A percentile compares a stretch with the other conserved stretches of the same genome.
Conservation (phyloP, 345 rosid species). For the Hibiscus tridactylites region DNA sequence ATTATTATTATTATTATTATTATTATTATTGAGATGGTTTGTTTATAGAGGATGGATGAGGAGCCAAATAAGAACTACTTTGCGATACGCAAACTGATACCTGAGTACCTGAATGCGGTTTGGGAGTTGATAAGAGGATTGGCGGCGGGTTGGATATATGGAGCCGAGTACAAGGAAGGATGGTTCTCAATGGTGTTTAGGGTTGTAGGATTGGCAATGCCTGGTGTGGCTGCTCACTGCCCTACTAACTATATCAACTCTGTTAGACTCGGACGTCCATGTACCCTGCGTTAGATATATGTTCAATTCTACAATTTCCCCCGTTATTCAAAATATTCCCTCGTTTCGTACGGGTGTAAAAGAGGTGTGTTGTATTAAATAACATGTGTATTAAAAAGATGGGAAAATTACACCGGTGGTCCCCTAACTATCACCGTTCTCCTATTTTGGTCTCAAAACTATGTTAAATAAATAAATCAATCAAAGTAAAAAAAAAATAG, state of each 20-base stretch:
- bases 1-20: not conserved
- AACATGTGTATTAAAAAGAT: no score
- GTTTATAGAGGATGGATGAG: slow-evolving; percentile 45
- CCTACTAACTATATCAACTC: slow-evolving; percentile 64
- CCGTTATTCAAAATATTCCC: no score
- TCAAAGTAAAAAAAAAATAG: no score
- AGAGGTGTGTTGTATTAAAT: no score
- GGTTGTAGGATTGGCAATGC: slow-evolving; percentile 49
- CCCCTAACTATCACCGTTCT: no score
- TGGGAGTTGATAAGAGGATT: slow-evolving; percentile 75
- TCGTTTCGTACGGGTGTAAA: no score
- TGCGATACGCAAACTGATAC: slow-evolving; percentile 30
- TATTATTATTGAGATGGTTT: not conserved
- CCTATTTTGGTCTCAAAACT: no score
- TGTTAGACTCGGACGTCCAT: slow-evolving; percentile 46
- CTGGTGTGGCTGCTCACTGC: slow-evolving; percentile 64
- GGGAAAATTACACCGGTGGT: no score
- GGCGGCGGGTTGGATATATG: slow-evolving; percentile 36
- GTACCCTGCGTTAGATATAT: no score
- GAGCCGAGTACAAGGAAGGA: slow-evolving; percentile 61
- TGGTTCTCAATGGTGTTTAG: slow-evolving; percentile 54
- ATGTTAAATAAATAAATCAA: no score
- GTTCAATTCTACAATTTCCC: not conserved
- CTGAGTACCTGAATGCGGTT: slow-evolving; percentile 40
- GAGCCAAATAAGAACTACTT: slow-evolving; percentile 63